Evolutionary conservation across 768 basidiomycete species (phyloP).

Genomic region (Amanita rubescens): DNA sequence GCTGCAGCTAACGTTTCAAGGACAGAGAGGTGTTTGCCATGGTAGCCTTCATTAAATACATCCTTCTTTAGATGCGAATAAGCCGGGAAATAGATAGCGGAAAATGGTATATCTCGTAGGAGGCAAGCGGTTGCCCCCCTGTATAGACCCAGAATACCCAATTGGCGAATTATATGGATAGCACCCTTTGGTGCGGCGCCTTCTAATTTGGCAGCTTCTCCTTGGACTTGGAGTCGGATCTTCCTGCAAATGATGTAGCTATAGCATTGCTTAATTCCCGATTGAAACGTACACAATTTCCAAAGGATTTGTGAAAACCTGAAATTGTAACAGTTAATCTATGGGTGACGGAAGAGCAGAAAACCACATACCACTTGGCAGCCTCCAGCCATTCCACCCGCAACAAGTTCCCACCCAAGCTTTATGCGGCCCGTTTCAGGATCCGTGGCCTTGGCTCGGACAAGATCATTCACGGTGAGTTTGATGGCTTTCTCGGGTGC

Average conservation of each 20-base stretch:
- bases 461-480: conserved; percentile 89
- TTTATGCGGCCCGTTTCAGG: conserved; percentile 94
- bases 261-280: not conserved
- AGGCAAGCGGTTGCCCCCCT: conserved; percentile 90
- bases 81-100: conserved; percentile 85
- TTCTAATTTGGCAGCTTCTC: conserved; percentile 85
- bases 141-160: conserved; percentile 91
- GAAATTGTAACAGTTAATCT: not conserved
- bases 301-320: conserved; percentile 97
- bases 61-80: conserved; percentile 91
- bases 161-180: conserved; percentile 84
- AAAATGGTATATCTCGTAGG: conserved; percentile 94
- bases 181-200: conserved; percentile 81
- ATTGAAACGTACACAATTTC: conserved; percentile 74
- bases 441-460: conserved; percentile 79
- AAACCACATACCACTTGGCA: conserved; percentile 93
- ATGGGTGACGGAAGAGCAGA: not conserved
- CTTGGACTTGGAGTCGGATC: conserved; percentile 93
- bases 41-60: conserved; percentile 91
- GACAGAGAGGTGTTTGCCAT: conserved; percentile 89
- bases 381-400: conserved; percentile 90
- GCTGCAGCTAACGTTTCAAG: conserved; percentile 82
- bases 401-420: conserved; percentile 83
- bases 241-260: conserved; percentile 42
- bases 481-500: conserved; percentile 99